Conservation (phyloP, 768 basidiomycete genomes). For the Coprinopsis marcescibilis region DNA sequence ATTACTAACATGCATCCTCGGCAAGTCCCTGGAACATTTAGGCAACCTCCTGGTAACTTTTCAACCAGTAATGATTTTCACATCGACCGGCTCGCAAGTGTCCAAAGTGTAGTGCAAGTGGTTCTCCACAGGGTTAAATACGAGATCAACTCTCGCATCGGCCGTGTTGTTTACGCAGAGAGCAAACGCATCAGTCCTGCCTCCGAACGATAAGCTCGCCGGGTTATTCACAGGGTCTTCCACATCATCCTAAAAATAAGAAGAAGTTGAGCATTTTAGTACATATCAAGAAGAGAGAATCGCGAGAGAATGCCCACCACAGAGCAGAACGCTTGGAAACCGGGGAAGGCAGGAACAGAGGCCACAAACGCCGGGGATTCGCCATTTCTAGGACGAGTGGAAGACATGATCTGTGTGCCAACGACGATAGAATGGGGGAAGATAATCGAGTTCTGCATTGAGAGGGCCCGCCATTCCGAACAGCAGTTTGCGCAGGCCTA, state of each 20-base stretch:
- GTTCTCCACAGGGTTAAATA: constrained; percentile 36
- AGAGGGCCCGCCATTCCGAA: constrained; percentile 38
- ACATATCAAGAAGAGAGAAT: not conserved
- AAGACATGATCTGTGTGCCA: constrained; percentile 33
- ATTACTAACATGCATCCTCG: not conserved
- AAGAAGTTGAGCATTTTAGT: not conserved
- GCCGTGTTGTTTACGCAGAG: constrained; percentile 37
- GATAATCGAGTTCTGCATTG: constrained; percentile 34
- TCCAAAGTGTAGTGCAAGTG: constrained; percentile 35
- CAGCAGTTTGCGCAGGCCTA: constrained; percentile 39
- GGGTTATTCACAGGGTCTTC: constrained; percentile 22
- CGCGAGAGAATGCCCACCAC: constrained; percentile 22
- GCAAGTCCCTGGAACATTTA: not conserved
- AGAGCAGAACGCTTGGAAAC: constrained; percentile 35
- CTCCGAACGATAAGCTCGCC: constrained; percentile 32
- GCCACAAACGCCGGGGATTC: constrained; percentile 42
- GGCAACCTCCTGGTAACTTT: not conserved
- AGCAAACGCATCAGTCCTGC: constrained; percentile 34
- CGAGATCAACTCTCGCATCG: constrained; percentile 35
- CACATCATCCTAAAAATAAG: constrained; percentile 19
- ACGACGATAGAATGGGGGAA: constrained; percentile 32
- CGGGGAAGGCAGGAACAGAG: constrained; percentile 38
- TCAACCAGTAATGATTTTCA: constrained; percentile 29
- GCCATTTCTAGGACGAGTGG: constrained; percentile 30
- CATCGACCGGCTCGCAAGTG: constrained; percentile 31